Percentiles rank a stretch among this genome's conserved stretches.
phyloP scores from a whole-genome alignment of 345 rosid genomes.

The Populus alba region DNA sequence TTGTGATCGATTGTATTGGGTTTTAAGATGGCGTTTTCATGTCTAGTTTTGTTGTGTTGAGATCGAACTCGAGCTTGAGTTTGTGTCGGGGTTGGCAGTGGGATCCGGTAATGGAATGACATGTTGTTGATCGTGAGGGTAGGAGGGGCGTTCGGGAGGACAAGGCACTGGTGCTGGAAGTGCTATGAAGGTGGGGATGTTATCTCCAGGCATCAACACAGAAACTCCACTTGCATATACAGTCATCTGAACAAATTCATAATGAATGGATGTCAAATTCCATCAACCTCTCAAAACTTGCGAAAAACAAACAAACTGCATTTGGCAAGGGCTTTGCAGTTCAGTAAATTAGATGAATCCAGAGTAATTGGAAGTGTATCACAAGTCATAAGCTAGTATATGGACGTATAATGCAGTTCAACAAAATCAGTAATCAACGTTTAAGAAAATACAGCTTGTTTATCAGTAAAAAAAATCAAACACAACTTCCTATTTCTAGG shows the following conservation, averaged over 20 bases:
- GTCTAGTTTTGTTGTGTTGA: conserved; percentile 22
- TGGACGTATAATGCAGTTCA: background rate
- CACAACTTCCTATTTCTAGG: no score
- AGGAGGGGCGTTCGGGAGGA: conserved; percentile 27
- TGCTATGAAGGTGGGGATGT: conserved; percentile 76
- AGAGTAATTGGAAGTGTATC: background rate
- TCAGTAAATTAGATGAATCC: background rate
- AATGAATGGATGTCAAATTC: background rate
- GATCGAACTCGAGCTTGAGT: conserved; percentile 17
- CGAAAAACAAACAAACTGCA: background rate
- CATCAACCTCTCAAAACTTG: background rate
- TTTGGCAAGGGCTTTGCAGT: background rate
- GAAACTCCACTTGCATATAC: conserved; percentile 76
- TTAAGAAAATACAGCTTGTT: no score
- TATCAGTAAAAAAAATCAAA: no score
- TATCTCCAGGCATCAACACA: conserved; percentile 93
- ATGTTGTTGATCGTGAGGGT: conserved; percentile 24
- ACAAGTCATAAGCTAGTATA: background rate
- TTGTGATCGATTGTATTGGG: background rate
- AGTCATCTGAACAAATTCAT: conserved; percentile 57
- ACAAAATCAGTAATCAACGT: no score
- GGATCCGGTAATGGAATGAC: conserved; percentile 1
- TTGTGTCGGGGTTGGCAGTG: background rate
- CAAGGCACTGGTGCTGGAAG: conserved; percentile 67
- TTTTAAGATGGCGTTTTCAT: background rate